Evolutionary conservation across 2,329 filamentous ascomycete species (phyloP), one percentile per base, ranked within the genome.

Genomic region (Thielaviopsis cerberus): DNA sequence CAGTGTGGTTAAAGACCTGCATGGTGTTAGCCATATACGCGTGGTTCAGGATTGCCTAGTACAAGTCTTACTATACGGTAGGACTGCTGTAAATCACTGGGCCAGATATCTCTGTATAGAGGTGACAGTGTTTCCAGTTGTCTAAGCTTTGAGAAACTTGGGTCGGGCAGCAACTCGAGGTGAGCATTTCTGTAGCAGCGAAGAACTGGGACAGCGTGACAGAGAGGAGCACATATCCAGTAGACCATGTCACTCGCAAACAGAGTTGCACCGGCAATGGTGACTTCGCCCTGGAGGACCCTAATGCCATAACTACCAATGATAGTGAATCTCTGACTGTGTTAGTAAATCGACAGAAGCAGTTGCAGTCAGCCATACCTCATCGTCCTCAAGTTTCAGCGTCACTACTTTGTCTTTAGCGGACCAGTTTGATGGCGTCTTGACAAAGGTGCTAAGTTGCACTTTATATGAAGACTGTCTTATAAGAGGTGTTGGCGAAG

Each of bases 171-270:
- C 24, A 88, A 68, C 60, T 85, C 77, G 0, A 86, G 66, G 1
- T 66, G 68, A 0, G 74, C 73, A 10, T 74, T 67, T 52, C 78
- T 73, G 0, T 70, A 64, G 51, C 76, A 80, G 53, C 79, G 71
- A 34, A 91, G 73, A 0, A 84, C 78, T 0, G 84, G 85, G 1
- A 91, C 68, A 0, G 86, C 81, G 65, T 88, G 80, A 41, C 82
- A 86, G 50, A 78, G 76, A 1, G 85, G 79, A 17, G 85, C 83
- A 66, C 79, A 80, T 17, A 87, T 73, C 72, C 78, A 81, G 62
- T 77, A 71, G 5, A 71, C 65, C 0, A 64, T 67, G 25, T 74
- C 69, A 0, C 74, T 72, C 1, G 76, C 66, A 11, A 72, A 71
- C 3, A 91, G 66, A 6, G 74, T 77, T 6, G 85, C 81, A 17